phyloP scores from a whole-genome alignment of 2,329 filamentous ascomycete genomes.

The Ceratocystis lukuohia region DNA sequence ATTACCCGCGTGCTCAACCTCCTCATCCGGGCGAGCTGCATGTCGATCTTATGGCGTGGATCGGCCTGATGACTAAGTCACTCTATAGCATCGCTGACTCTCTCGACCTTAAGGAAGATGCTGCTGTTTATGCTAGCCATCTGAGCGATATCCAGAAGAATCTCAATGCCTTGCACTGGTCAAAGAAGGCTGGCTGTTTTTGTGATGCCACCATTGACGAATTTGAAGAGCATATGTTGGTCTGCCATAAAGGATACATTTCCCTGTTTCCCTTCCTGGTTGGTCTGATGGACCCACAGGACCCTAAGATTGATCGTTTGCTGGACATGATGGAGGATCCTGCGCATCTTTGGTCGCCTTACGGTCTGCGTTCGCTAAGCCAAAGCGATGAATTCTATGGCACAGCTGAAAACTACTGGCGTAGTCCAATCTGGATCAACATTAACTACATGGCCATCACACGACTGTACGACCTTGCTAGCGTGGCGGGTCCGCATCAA shows the following conservation, averaged over 20 bases:
- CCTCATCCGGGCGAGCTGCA: conserved; percentile 94
- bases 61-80: conserved; percentile 90
- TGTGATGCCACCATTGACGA: conserved; percentile 93
- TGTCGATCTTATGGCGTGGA: conserved; percentile 88
- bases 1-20: conserved; percentile 87
- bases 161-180: conserved; percentile 90
- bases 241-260: conserved; percentile 95
- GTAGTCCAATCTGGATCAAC: conserved; percentile 87
- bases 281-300: conserved; percentile 61
- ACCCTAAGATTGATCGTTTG: conserved; percentile 58
- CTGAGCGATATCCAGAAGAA: conserved; percentile 70
- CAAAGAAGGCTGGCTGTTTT: conserved; percentile 63
- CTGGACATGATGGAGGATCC: conserved; percentile 68
- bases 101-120: conserved; percentile 66
- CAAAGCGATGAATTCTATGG: conserved; percentile 71
- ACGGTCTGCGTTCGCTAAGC: conserved; percentile 82
- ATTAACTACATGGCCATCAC: conserved; percentile 70
- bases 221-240: conserved; percentile 76
- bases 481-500: conserved; percentile 52
- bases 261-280: conserved; percentile 86
- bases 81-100: conserved; percentile 65
- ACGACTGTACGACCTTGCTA: conserved; percentile 23
- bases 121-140: conserved; percentile 54
- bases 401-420: conserved; percentile 94
- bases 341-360: conserved; percentile 76